Percentiles rank a stretch among this genome's conserved stretches.
Evolutionary conservation across 305 asterid genomes (phyloP).

Genomic region (Solanum hybrid): DNA sequence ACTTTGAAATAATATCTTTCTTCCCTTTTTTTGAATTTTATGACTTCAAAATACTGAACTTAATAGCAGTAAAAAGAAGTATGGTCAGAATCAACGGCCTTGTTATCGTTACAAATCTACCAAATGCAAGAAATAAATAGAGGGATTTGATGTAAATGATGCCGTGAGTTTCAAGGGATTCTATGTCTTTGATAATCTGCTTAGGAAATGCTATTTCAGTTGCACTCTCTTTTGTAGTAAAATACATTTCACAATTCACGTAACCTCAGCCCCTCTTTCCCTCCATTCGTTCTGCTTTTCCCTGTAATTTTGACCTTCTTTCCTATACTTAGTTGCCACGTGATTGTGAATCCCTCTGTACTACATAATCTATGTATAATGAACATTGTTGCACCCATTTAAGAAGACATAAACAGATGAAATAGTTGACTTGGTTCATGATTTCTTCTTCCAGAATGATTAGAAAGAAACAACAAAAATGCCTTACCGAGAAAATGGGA

Average conservation of each 20-base stretch:
- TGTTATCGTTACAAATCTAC: background rate
- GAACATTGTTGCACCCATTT: background rate
- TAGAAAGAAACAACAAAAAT: background rate
- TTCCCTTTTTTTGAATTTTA: background rate
- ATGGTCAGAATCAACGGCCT: background rate
- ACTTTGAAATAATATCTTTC: background rate
- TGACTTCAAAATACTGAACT: background rate
- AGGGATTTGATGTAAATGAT: background rate
- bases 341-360: background rate
- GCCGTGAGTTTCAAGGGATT: background rate
- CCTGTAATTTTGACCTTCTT: background rate
- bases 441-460: background rate
- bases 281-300: background rate
- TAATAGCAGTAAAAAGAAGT: background rate
- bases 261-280: background rate
- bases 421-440: background rate
- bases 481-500: background rate
- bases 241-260: background rate
- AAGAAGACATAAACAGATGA: background rate
- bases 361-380: background rate
- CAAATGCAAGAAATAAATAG: background rate
- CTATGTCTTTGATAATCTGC: background rate
- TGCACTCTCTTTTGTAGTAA: background rate
- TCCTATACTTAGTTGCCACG: background rate
- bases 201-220: background rate